A percentile compares a stretch with the other conserved stretches of the same genome.
Evolutionary conservation across 2,329 filamentous ascomycete genomes (phyloP).

Genomic region (Apiospora koreana): DNA sequence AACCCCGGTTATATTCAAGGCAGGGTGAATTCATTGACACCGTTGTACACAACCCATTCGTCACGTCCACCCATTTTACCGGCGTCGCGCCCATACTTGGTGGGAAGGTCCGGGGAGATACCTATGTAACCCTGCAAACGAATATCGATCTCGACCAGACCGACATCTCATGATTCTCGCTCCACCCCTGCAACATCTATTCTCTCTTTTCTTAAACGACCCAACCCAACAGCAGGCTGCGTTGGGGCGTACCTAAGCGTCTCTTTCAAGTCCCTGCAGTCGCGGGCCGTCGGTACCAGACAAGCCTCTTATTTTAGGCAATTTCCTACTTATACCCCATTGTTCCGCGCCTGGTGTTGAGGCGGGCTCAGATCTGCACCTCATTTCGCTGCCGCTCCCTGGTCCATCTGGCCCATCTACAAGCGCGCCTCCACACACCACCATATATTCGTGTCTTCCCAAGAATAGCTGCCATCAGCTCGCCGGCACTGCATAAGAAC

Average conservation of each 20-base stretch:
- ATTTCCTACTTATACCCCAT: not conserved
- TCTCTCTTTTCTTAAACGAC: not conserved
- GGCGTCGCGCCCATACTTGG: not conserved
- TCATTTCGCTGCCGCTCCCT: not conserved
- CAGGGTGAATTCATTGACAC: constrained; percentile 19
- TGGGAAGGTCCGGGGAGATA: not conserved
- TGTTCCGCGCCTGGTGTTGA: not conserved
- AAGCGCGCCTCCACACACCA: not conserved
- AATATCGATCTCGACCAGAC: not conserved
- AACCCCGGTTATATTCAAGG: constrained; percentile 31
- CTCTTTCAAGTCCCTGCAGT: not conserved
- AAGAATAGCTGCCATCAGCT: not conserved
- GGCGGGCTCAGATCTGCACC: not conserved
- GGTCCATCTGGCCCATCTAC: not conserved
- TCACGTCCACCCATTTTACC: constrained; percentile 20
- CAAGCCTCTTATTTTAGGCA: not conserved
- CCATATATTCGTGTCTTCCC: not conserved
- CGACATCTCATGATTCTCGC: not conserved
- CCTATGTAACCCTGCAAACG: constrained; percentile 4
- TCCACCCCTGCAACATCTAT: constrained; percentile 2
- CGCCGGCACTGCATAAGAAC: not conserved
- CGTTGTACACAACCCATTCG: constrained; percentile 25
- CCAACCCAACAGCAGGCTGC: not conserved
- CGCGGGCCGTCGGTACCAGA: not conserved
- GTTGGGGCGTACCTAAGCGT: not conserved